phyloP scores from a whole-genome alignment of 305 asterid genomes.

The Monarda citriodora region DNA sequence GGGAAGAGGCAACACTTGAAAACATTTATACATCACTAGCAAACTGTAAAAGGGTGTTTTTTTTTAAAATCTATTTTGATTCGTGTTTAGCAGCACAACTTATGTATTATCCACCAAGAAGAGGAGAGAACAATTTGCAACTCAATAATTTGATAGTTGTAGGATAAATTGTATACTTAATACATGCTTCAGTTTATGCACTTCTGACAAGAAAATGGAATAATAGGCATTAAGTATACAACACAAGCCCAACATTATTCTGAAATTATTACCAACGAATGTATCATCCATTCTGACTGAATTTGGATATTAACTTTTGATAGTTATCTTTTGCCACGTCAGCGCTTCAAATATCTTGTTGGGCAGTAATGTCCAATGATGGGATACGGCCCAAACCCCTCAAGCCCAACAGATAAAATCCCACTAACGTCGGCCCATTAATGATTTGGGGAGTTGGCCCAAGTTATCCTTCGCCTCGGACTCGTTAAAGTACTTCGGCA shows the following conservation, averaged over 20 bases:
- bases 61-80: slow-evolving; percentile 11
- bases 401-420: too few species aligned
- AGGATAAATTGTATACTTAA: slow-evolving; percentile 14
- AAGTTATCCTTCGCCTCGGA: too few species aligned
- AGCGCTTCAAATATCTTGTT: too few species aligned
- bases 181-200: slow-evolving; percentile 17
- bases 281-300: too few species aligned
- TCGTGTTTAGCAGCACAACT: slow-evolving; percentile 14
- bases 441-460: too few species aligned
- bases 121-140: slow-evolving; percentile 24
- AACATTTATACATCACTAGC: slow-evolving; percentile 3
- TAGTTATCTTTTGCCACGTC: too few species aligned
- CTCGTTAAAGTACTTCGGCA: too few species aligned
- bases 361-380: too few species aligned
- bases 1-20: slow-evolving; percentile 65
- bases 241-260: neutral
- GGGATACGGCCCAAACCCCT: too few species aligned
- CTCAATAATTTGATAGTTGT: slow-evolving; percentile 9
- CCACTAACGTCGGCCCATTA: too few species aligned
- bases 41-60: slow-evolving; percentile 38
- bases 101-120: slow-evolving; percentile 27
- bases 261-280: too few species aligned
- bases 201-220: slow-evolving; percentile 12
- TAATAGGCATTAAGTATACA: neutral
- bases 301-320: too few species aligned